Conservation (phyloP, 1,284 basidiomycete species). For the Cystobasidium pallidum region DNA sequence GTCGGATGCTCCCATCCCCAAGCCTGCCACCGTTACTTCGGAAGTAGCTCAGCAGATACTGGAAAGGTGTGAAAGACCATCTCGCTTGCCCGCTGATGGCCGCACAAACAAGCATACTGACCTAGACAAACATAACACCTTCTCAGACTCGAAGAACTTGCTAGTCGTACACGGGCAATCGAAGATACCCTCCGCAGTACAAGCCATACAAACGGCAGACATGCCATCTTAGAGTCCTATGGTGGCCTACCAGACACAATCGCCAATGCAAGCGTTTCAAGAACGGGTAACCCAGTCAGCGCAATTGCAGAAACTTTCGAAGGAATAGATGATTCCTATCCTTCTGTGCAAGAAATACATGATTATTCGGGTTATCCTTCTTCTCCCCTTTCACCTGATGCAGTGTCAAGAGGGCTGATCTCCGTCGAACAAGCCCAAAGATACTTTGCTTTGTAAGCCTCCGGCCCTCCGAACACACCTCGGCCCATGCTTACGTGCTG, state of each 20-base stretch:
- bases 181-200: slow-evolving; percentile 27
- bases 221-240: background rate
- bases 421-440: slow-evolving; percentile 43
- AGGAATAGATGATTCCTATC: slow-evolving; percentile 27
- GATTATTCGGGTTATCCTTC: slow-evolving; percentile 18
- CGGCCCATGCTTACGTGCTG: background rate
- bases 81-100: too few relatives aligned
- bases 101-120: too few relatives aligned
- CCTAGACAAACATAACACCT: background rate
- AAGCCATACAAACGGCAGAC: background rate
- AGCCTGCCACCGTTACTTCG: slow-evolving; percentile 25
- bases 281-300: slow-evolving; percentile 40
- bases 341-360: slow-evolving; percentile 1
- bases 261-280: slow-evolving; percentile 18
- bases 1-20: slow-evolving; percentile 17
- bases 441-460: slow-evolving; percentile 39
- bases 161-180: slow-evolving; percentile 25
- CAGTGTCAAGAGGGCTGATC: slow-evolving; percentile 36
- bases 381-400: slow-evolving; percentile 39
- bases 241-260: slow-evolving; percentile 29
- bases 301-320: slow-evolving; percentile 35
- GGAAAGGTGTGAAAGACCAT: slow-evolving; percentile 18
- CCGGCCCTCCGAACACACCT: background rate
- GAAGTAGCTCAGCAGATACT: slow-evolving; percentile 35
- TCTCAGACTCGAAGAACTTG: slow-evolving; percentile 34